A percentile compares a stretch with the other conserved stretches of the same genome.
These are phyloP conservation scores for Lichenothelia convexa DNA, from an alignment of 495 filamentous ascomycete genomes.

Conservation along the genomic window DNA sequence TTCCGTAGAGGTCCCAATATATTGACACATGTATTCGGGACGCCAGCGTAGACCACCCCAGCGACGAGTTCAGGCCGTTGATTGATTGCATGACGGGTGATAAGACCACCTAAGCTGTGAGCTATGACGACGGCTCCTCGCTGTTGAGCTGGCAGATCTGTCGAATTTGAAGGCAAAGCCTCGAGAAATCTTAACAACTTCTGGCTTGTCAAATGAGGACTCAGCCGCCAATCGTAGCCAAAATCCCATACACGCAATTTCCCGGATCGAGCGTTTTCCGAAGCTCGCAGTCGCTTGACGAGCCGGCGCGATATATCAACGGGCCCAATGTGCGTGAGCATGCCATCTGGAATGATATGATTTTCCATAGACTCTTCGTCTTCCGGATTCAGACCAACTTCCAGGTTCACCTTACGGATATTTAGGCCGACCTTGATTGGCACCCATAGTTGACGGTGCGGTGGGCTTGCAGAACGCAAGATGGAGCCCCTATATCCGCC, in stretches of 20 bases:
- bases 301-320: conserved; percentile 75
- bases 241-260: conserved; percentile 72
- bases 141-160: conserved; percentile 25
- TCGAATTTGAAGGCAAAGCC: conserved; percentile 52
- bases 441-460: conserved; percentile 73
- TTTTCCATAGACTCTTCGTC: conserved; percentile 78
- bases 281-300: conserved; percentile 57
- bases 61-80: conserved; percentile 71
- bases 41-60: conserved; percentile 72
- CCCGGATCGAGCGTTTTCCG: conserved; percentile 49
- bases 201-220: conserved; percentile 56
- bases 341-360: conserved; percentile 62
- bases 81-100: conserved; percentile 81
- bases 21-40: conserved; percentile 72
- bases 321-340: conserved; percentile 77
- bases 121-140: conserved; percentile 68
- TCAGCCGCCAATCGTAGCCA: conserved; percentile 90
- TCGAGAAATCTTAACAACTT: conserved; percentile 55
- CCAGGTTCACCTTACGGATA: conserved; percentile 77
- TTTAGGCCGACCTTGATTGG: conserved; percentile 89
- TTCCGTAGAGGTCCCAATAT: conserved; percentile 81
- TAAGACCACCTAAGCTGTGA: conserved; percentile 77
- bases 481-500: conserved; percentile 86
- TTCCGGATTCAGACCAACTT: conserved; percentile 64
- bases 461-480: conserved; percentile 64